Percentiles rank a stretch among this genome's conserved stretches.
phyloP scores from a whole-genome alignment of 202 grass and related monocot species.

The Saccharum hybrid region DNA sequence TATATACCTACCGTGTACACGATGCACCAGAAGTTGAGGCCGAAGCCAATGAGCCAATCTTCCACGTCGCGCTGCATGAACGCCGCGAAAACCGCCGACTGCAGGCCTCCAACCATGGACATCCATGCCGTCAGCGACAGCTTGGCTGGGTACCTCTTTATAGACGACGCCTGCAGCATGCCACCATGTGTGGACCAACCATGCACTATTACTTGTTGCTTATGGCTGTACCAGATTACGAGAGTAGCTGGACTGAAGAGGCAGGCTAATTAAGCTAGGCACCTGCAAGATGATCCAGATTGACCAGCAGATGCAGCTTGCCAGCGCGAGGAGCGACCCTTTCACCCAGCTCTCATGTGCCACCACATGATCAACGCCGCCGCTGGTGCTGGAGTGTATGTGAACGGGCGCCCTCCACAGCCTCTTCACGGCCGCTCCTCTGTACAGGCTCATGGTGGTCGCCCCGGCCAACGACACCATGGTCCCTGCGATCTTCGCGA shows the following conservation, averaged over 20 bases:
- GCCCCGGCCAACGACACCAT: slow-evolving; percentile 70
- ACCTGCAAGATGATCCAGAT: slow-evolving; percentile 81
- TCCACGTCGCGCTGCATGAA: slow-evolving; percentile 47
- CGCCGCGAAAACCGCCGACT: slow-evolving; percentile 66
- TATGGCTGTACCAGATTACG: no score
- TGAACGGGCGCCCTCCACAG: slow-evolving; percentile 53
- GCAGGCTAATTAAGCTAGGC: no score
- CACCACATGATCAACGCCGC: neutral
- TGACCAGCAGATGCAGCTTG: slow-evolving; percentile 81
- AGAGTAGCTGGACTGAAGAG: no score
- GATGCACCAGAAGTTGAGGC: slow-evolving; percentile 82
- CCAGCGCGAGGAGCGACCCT: slow-evolving; percentile 66
- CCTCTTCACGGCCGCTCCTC: slow-evolving; percentile 55
- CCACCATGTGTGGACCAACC: no score
- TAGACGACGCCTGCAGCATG: slow-evolving; percentile 48
- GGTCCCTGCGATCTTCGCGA: slow-evolving; percentile 69
- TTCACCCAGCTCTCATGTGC: slow-evolving; percentile 66
- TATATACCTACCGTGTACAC: slow-evolving; percentile 44
- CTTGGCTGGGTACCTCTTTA: slow-evolving; percentile 81
- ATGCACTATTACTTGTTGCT: no score
- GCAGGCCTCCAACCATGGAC: slow-evolving; percentile 62
- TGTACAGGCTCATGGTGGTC: slow-evolving; percentile 89
- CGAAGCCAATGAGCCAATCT: slow-evolving; percentile 73
- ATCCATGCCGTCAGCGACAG: slow-evolving; percentile 89
- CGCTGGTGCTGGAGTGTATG: slow-evolving; percentile 38